phyloP scores from a whole-genome alignment of 768 basidiomycete species.

The Clavaria fumosa region DNA sequence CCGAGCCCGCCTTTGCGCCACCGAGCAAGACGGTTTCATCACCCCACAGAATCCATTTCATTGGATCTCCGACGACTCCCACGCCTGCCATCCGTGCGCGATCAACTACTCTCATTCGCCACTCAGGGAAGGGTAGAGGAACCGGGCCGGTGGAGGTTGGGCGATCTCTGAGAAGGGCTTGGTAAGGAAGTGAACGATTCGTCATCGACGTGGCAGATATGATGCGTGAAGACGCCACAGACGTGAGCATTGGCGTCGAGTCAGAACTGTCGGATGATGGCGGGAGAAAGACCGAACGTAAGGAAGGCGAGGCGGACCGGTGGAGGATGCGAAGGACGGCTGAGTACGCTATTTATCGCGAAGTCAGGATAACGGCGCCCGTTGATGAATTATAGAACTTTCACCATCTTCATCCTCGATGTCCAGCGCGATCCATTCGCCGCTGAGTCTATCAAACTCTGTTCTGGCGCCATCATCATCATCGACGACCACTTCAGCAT shows the following conservation, averaged over 20 bases:
- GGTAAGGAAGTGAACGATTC: background rate
- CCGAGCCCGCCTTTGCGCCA: constrained; percentile 5
- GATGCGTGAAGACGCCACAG: constrained; percentile 17
- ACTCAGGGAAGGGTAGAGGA: constrained; percentile 49
- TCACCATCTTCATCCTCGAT: constrained; percentile 20
- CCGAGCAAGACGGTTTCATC: constrained; percentile 8
- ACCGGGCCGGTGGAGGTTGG: constrained; percentile 12
- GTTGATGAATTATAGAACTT: constrained; percentile 8
- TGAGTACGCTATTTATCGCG: constrained; percentile 17
- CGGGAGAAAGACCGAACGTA: constrained; percentile 29
- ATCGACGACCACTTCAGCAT: background rate
- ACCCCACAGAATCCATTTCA: constrained; percentile 31
- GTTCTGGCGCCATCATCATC: background rate
- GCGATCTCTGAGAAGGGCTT: background rate
- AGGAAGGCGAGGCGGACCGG: constrained; percentile 16
- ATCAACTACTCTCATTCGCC: constrained; percentile 36
- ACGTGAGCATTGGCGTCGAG: constrained; percentile 7
- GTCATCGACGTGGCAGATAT: constrained; percentile 6
- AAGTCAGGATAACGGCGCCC: background rate
- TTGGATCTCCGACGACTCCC: constrained; percentile 38
- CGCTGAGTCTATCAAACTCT: constrained; percentile 2
- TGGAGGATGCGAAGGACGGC: constrained; percentile 24
- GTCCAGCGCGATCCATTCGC: constrained; percentile 25
- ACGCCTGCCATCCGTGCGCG: constrained; percentile 42
- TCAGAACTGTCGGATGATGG: constrained; percentile 10